These are phyloP conservation scores for Perkinsela sp. DNA, from an alignment of 208 protist genomes.

Conservation along the genomic window DNA sequence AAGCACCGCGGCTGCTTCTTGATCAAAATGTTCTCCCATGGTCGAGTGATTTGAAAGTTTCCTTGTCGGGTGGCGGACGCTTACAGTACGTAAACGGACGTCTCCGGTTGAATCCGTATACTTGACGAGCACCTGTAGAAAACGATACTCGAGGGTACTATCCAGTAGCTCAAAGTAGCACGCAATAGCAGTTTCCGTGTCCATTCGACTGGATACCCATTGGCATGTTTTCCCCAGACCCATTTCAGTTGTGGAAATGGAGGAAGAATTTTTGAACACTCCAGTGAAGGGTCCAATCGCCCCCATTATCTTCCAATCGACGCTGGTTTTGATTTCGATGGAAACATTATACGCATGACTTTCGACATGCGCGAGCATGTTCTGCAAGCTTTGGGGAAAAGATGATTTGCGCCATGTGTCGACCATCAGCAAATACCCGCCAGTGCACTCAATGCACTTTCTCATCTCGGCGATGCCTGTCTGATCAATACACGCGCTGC, in stretches of 20 bases:
- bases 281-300: slow-evolving; percentile 67
- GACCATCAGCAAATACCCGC: slow-evolving; percentile 75
- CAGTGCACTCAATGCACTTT: slow-evolving; percentile 56
- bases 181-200: slow-evolving; percentile 68
- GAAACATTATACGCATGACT: slow-evolving; percentile 78
- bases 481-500: slow-evolving; percentile 85
- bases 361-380: slow-evolving; percentile 45
- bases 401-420: slow-evolving; percentile 82
- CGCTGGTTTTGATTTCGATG: slow-evolving; percentile 76
- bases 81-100: slow-evolving; percentile 55
- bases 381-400: slow-evolving; percentile 72
- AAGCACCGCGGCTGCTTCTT: slow-evolving; percentile 84
- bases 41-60: slow-evolving; percentile 20
- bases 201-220: slow-evolving; percentile 81
- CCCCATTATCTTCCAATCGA: slow-evolving; percentile 76
- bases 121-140: slow-evolving; percentile 73
- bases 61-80: slow-evolving; percentile 18
- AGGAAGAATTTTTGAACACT: slow-evolving; percentile 64
- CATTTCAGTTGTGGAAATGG: slow-evolving; percentile 56
- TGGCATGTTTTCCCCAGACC: slow-evolving; percentile 83
- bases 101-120: slow-evolving; percentile 68
- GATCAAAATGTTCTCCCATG: slow-evolving; percentile 72
- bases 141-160: slow-evolving; percentile 11
- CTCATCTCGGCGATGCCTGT: slow-evolving; percentile 84
- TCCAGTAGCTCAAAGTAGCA: slow-evolving; percentile 74